Percentiles rank a stretch among this genome's conserved stretches.
These are phyloP conservation scores for Apophysomyces sp. DNA, from an alignment of 371 early-diverging fungal species.

Conservation along the genomic window DNA sequence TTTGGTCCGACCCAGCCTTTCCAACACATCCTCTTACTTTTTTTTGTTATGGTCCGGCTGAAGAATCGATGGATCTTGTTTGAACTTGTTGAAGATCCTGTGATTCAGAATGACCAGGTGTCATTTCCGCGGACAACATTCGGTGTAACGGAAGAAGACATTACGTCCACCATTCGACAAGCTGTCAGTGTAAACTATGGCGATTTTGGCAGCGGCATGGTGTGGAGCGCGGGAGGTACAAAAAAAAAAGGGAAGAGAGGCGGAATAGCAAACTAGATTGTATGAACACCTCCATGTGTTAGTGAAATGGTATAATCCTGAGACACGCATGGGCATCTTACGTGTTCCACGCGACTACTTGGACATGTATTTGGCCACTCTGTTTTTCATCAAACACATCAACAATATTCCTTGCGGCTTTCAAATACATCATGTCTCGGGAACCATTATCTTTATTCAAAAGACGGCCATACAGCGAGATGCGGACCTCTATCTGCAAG, in stretches of 20 bases:
- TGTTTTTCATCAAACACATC: conserved; percentile 44
- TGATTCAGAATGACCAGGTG: conserved; percentile 23
- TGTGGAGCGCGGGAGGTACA: conserved; percentile 18
- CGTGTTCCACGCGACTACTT: conserved; percentile 37
- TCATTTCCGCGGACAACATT: conserved; percentile 22
- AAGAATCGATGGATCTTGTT: conserved; percentile 51
- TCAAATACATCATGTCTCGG: conserved; percentile 31
- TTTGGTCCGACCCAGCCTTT: background rate
- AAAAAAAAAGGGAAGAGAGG: background rate
- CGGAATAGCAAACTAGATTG: background rate
- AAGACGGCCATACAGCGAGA: conserved; percentile 36
- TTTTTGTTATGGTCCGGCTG: conserved; percentile 37
- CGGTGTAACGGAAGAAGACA: conserved; percentile 16
- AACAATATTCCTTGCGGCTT: conserved; percentile 28
- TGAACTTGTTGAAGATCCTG: conserved; percentile 40
- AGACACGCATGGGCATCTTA: conserved; percentile 38
- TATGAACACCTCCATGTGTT: background rate
- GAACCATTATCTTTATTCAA: conserved; percentile 36
- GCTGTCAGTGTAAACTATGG: conserved; percentile 34
- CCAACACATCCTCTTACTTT: background rate
- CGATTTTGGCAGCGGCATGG: conserved; percentile 36
- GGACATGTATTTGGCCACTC: conserved; percentile 29
- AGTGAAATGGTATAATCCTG: conserved; percentile 48
- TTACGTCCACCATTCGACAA: conserved; percentile 18
- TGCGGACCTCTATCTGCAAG: conserved; percentile 30